These are phyloP conservation scores for Jamesozyma spencerorum DNA, from an alignment of 805 yeast genomes.

Conservation along the genomic window DNA sequence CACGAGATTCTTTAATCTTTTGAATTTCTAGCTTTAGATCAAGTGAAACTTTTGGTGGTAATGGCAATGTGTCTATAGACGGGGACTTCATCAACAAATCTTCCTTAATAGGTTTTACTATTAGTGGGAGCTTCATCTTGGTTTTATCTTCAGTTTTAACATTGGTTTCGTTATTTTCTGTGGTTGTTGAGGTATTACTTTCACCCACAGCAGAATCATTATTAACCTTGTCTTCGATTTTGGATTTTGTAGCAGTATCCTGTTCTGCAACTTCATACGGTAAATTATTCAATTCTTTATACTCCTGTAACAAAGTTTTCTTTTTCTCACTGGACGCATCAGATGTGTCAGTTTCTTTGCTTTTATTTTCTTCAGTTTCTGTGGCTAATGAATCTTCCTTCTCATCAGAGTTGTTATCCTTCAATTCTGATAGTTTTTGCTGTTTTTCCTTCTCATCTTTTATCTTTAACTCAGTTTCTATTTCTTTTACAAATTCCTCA, in stretches of 20 bases:
- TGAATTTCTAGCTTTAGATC: slow-evolving; percentile 75
- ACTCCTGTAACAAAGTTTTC: slow-evolving; percentile 54
- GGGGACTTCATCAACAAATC: slow-evolving; percentile 51
- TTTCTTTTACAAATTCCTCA: slow-evolving; percentile 73
- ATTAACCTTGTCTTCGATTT: slow-evolving; percentile 14
- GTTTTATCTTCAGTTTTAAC: slow-evolving; percentile 6
- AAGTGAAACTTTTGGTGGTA: slow-evolving; percentile 71
- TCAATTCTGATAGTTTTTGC: slow-evolving; percentile 14
- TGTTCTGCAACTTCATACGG: slow-evolving; percentile 14
- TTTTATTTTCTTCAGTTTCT: neutral
- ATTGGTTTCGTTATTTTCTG: slow-evolving; percentile 8
- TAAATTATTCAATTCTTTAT: slow-evolving; percentile 46
- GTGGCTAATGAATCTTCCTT: neutral
- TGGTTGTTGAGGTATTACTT: neutral
- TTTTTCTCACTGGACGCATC: slow-evolving; percentile 10
- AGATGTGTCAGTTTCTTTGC: slow-evolving; percentile 1
- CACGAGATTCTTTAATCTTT: slow-evolving; percentile 73
- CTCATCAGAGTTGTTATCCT: neutral
- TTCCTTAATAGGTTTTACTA: slow-evolving; percentile 29
- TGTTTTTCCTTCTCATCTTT: slow-evolving; percentile 59
- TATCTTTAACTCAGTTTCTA: slow-evolving; percentile 71
- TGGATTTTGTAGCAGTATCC: slow-evolving; percentile 5
- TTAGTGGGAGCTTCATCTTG: slow-evolving; percentile 9
- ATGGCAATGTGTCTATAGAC: slow-evolving; percentile 61
- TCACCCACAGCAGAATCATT: slow-evolving; percentile 12